Evolutionary conservation across 1,139 yeast species (phyloP), one percentile per base, ranked within the genome.

Genomic region (Keqinozyma sinolaborantium): DNA sequence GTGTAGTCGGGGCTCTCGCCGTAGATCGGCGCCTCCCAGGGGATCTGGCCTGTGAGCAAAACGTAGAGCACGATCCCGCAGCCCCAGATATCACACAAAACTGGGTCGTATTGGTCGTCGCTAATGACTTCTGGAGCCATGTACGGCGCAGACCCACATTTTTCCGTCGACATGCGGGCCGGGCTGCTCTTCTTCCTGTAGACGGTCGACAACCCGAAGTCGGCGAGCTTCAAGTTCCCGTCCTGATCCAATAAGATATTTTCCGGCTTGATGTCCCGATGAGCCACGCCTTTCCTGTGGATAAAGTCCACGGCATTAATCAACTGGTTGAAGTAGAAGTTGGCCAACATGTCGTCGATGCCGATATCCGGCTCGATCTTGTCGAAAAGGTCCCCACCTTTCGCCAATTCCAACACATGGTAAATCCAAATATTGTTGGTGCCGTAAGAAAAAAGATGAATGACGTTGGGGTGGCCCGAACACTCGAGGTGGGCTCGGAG

Each of bases 101-200:
- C 24, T 3, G 85, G 95, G 52, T 84, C 94, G 49, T 76, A 85
- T 32, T 87, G 77, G 56, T 86, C 95, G 3, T 95, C 95, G 12
- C 78, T 74, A 30, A 70, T 73, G 47, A 87, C 90, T 58, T 87
- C 96, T 6, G 96, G 96, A 1, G 95, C 95, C 52, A 87, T 86
- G 54, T 87, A 87, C 57, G 87, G 87, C 32, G 95, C 95, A 14
- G 96, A 87, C 30, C 96, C 96, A 56, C 96, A 87, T 31, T 87
- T 83, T 29, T 95, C 85, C 14, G 15, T 23, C n/a, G 35, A 32
- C 9, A 28, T 18, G 16, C 35, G 11, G 15, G 15, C 29, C 19
- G 18, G 0, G 83, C 83, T 33, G 51, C 77, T 81, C 49, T 85
- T 83, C 38, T 87, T 73, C 21, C 79, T 79, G 39, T 84, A 65